Conservation (phyloP, 257 asterid species). For the Gentiana straminea region DNA sequence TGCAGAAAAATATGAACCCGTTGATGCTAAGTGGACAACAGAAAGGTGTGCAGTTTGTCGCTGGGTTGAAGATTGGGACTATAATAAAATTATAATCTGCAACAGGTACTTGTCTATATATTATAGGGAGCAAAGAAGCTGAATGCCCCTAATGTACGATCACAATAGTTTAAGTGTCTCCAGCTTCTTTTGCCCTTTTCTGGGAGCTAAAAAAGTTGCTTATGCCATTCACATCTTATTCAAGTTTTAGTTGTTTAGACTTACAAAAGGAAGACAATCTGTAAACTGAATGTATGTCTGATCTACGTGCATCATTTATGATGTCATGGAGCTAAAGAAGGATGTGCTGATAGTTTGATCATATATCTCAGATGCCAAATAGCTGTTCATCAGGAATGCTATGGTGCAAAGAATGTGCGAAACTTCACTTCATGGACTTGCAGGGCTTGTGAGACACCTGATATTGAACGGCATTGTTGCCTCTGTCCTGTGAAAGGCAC, state of each 20-base stretch:
- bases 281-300: no score
- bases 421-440: constrained; percentile 99
- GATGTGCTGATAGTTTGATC: constrained; percentile 11
- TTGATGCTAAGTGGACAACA: constrained; percentile 89
- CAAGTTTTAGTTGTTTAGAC: neutral
- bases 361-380: constrained; percentile 72
- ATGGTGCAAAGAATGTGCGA: constrained; percentile 89
- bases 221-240: neutral
- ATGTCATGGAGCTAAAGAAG: no score
- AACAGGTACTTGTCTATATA: constrained; percentile 16
- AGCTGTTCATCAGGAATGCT: constrained; percentile 99
- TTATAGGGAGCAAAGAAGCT: no score
- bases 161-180: no score
- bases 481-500: constrained; percentile 98
- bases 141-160: no score
- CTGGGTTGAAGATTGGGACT: constrained; percentile 99
- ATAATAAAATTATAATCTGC: constrained; percentile 76
- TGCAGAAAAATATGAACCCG: constrained; percentile 86
- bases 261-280: no score
- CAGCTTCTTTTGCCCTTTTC: neutral
- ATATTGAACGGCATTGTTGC: constrained; percentile 91
- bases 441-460: constrained; percentile 89
- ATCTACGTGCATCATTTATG: no score
- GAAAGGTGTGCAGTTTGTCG: constrained; percentile 99
- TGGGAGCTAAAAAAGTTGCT: neutral